Evolutionary conservation across 2,329 filamentous ascomycete species (phyloP), one percentile per base, ranked within the genome.

Genomic region (Tolypocladium guangdongense): DNA sequence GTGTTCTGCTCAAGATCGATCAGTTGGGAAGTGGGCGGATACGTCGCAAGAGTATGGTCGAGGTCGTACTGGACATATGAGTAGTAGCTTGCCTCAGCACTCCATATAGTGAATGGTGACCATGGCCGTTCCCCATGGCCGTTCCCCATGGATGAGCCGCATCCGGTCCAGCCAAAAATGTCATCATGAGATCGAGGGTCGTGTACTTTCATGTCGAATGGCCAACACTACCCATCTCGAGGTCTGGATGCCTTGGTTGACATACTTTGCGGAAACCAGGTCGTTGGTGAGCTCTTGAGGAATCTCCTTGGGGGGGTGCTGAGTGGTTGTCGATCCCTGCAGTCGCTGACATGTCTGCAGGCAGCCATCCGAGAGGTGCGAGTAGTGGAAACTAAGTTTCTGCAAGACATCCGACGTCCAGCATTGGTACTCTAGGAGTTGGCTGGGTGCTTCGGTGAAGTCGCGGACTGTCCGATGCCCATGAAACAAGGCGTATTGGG

Each of bases 211-310:
- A 49, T 49, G 36, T 54, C 53, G 12, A 52, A 52, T 1, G 43
- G 35, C 50, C 10, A 51, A 16, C 4, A 39, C 49, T 2, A 52
- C 43, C n/a, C 55, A 54, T 7, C 50, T 39, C 49, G 78, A 65
- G 52, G 76, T 75, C 62, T 74, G 73, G 11, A 79, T 63, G 1
- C 74, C 74, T 32, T 71, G 71, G 56, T 78, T 78, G 57, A 77
- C 69, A 60, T 76, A 71, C 62, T 77, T 78, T 22, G 75, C 74
- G 46, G 70, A 71, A 58, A 77, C 71, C 41, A 80, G 61, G 52
- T 74, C 76, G 18, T 69, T 60, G 43, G 78, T 74, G 30, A 78
- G 63, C 7, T 74, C 70, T 55, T 77, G 72, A 1, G 75, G 71
- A 35, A 78, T 74, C 30, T 68, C 65, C 70, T 66, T 2, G 67